Evolutionary conservation across 1,284 basidiomycete genomes (phyloP), one percentile per base, ranked within the genome.

Genomic region (Cryptococcus sp.): DNA sequence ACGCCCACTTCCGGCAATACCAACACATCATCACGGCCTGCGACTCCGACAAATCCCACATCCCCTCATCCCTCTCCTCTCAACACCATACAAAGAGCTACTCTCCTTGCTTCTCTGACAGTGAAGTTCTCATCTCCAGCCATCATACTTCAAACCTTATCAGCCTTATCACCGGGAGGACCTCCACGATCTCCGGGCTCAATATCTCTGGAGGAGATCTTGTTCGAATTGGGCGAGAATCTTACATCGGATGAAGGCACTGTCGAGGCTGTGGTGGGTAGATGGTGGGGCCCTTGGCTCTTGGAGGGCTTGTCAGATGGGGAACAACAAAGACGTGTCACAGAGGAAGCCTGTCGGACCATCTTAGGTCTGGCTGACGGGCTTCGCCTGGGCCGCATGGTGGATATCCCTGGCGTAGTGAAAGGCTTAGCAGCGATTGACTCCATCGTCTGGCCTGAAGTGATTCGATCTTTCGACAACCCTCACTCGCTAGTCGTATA

Each of bases 391-490:
- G 74, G 68, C 86, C 65, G 75, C 39, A 57, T 42, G 10, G 65
- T 77, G 13, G 76, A 79, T 57, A 62, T 76, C 7, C 70, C 73
- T 39, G 74, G 74, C 11, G 73, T 79, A 39, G 69, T 79, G 41
- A 73, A 88, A 71, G 93, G 93, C 69, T 84, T 92, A 20, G 86
- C 86, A n/a, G 81, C 86, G 10, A 80, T 93, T 50, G 86, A 82
- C 40, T 80, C 82, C 41, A 78, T 93, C 60, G 85, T 89, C 60
- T 95, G 91, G 90, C 83, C 89, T 19, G 85, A 82, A 55, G 85
- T 91, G 56, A 57, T 80, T 47, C 64, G 70, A 50, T 70, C 73
- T 15, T 78, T 80, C 56, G 78, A 78, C 66, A 63, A 55, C 8
- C 73, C 76, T 6, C 57, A 66, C 35, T 70, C 73, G 19, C 66